Conservation (phyloP, 108 stramenopile genomes). For the Craspedostauros australis region DNA sequence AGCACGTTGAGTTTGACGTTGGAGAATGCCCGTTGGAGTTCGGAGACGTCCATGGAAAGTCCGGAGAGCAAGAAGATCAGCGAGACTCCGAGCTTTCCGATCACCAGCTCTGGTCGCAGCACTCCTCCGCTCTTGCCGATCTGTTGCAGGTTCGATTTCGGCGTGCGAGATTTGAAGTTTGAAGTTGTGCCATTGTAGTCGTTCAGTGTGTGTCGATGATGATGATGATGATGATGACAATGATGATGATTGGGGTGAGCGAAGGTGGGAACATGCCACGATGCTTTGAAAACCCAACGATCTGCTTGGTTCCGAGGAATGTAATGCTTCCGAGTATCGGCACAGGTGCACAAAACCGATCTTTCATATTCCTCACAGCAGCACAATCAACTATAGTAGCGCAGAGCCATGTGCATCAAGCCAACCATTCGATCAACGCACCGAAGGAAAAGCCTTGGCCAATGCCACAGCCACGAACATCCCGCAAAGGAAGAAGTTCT, state of each 20-base stretch:
- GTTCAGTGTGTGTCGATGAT: too few species aligned
- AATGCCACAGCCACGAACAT: conserved; percentile 62
- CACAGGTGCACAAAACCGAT: too few species aligned
- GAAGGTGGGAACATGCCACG: too few species aligned
- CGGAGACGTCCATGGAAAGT: conserved; percentile 61
- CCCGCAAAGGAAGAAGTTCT: conserved; percentile 78
- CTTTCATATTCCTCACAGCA: not conserved
- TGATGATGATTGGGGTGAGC: too few species aligned
- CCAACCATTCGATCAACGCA: conserved; percentile 7
- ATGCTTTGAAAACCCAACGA: too few species aligned
- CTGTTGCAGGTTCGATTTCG: too few species aligned
- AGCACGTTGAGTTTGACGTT: conserved; percentile 73
- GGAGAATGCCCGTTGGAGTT: conserved; percentile 55
- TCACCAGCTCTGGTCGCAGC: conserved; percentile 71
- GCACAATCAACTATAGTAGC: too few species aligned
- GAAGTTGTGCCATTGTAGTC: not conserved
- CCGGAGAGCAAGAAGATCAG: conserved; percentile 84
- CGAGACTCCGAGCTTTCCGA: conserved; percentile 81
- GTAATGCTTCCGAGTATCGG: too few species aligned
- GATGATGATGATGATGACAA: too few species aligned
- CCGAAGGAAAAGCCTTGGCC: conserved; percentile 53
- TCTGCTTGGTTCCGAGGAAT: too few species aligned
- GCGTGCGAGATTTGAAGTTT: not conserved
- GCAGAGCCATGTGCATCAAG: too few species aligned
- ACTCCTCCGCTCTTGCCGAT: conserved; percentile 68